Conservation (phyloP, 306 rosid species). For the Mimosa bimucronata region DNA sequence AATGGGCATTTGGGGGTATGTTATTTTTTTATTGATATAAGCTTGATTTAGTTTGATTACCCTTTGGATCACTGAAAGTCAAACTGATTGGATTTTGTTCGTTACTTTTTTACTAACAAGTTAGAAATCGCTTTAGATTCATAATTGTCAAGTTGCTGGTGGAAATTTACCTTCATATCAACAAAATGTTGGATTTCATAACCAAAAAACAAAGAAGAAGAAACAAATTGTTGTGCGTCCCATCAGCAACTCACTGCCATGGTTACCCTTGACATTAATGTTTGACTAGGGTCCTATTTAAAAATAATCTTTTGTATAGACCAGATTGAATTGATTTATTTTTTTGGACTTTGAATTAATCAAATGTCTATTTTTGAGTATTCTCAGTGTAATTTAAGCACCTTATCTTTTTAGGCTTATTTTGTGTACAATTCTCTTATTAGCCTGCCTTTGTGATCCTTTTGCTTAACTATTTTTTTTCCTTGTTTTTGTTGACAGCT, state of each 20-base stretch:
- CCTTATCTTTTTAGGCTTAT: not conserved
- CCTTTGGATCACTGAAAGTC: not conserved
- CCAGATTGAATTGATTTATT: not conserved
- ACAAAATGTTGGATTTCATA: not conserved
- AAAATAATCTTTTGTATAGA: not conserved
- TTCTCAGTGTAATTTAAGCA: not conserved
- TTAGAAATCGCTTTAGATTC: not conserved
- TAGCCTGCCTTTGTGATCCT: conserved; percentile 11
- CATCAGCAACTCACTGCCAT: not conserved
- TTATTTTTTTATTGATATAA: conserved; percentile 25
- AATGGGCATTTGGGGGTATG: conserved; percentile 98
- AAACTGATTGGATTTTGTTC: not conserved
- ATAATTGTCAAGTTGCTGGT: not conserved
- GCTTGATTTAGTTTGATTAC: not conserved
- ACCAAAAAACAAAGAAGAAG: not conserved
- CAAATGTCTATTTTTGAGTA: not conserved
- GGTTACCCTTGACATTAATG: not conserved
- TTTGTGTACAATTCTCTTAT: conserved; percentile 10
- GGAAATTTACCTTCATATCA: not conserved
- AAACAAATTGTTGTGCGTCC: not conserved
- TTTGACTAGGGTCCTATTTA: not conserved
- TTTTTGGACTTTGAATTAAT: not conserved
- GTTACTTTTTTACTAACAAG: conserved; percentile 8
- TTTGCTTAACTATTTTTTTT: conserved; percentile 1
- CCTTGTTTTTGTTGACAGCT: conserved; percentile 59